These are phyloP conservation scores for Pestalotiopsis sp. DNA, from an alignment of 2,329 filamentous ascomycete species.

Conservation along the genomic window DNA sequence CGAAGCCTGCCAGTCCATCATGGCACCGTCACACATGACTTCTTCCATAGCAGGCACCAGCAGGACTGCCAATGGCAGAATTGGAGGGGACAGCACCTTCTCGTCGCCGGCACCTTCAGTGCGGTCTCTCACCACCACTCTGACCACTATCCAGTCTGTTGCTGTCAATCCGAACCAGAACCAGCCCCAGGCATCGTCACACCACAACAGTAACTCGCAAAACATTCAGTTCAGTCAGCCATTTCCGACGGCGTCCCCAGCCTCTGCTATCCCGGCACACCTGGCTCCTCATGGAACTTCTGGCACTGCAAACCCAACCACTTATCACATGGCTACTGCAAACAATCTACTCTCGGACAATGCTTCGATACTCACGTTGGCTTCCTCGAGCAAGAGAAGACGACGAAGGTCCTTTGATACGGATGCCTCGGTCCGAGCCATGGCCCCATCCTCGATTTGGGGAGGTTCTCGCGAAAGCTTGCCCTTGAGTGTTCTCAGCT, in stretches of 20 bases:
- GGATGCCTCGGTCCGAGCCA: slow-evolving; percentile 80
- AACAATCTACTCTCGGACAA: slow-evolving; percentile 85
- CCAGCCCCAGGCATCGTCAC: slow-evolving; percentile 43
- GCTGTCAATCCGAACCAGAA: slow-evolving; percentile 36
- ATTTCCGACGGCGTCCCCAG: slow-evolving; percentile 65
- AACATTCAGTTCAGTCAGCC: slow-evolving; percentile 67
- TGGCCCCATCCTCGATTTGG: slow-evolving; percentile 83
- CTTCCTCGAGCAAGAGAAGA: slow-evolving; percentile 78
- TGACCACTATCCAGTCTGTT: slow-evolving; percentile 83
- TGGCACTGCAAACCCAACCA: slow-evolving; percentile 59
- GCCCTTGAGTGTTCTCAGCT: slow-evolving; percentile 76
- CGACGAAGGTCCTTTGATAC: slow-evolving; percentile 82
- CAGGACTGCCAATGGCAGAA: slow-evolving; percentile 67
- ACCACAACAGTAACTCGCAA: slow-evolving; percentile 39
- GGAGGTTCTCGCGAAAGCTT: slow-evolving; percentile 81
- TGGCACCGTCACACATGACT: slow-evolving; percentile 72
- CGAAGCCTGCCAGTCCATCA: slow-evolving; percentile 74
- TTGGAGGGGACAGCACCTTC: slow-evolving; percentile 77
- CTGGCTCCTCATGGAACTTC: slow-evolving; percentile 53
- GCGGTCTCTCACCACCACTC: slow-evolving; percentile 78
- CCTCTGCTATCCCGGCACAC: slow-evolving; percentile 74
- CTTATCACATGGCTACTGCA: slow-evolving; percentile 77
- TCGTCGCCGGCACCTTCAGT: slow-evolving; percentile 82
- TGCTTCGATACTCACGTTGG: slow-evolving; percentile 82
- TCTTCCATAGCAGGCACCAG: slow-evolving; percentile 74